These are phyloP conservation scores for Amaranthus hypochondriacus DNA, from an alignment of 148 eudicot genomes.

Conservation along the genomic window DNA sequence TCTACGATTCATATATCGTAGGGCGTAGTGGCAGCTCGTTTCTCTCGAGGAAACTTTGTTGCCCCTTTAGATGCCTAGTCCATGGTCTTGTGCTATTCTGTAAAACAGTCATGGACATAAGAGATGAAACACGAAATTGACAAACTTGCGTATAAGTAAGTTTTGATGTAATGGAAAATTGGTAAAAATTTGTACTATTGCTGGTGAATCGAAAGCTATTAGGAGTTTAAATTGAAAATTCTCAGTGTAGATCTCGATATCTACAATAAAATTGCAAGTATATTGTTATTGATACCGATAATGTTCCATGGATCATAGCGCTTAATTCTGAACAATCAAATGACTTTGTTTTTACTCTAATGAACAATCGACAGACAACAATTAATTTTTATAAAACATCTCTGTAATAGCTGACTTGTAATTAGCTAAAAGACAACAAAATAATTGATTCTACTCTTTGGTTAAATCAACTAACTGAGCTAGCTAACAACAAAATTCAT, in stretches of 20 bases:
- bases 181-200: background rate
- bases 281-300: background rate
- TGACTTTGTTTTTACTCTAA: no score
- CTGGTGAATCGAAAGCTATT: background rate
- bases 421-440: no score
- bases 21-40: background rate
- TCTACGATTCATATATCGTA: background rate
- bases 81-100: background rate
- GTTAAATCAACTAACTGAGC: no score
- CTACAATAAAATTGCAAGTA: background rate
- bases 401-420: no score
- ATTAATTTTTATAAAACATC: no score
- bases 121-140: background rate
- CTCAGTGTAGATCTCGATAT: background rate
- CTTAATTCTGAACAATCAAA: no score
- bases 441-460: no score
- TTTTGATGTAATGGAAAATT: slow-evolving; percentile 3
- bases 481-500: no score
- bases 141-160: slow-evolving; percentile 3
- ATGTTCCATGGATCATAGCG: no score
- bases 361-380: no score
- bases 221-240: background rate
- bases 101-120: background rate
- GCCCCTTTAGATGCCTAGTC: background rate
- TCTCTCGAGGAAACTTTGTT: background rate